Evolutionary conservation across 176 grass and related monocot genomes (phyloP), one percentile per base, ranked within the genome.

Genomic region (Triticum turgidum): DNA sequence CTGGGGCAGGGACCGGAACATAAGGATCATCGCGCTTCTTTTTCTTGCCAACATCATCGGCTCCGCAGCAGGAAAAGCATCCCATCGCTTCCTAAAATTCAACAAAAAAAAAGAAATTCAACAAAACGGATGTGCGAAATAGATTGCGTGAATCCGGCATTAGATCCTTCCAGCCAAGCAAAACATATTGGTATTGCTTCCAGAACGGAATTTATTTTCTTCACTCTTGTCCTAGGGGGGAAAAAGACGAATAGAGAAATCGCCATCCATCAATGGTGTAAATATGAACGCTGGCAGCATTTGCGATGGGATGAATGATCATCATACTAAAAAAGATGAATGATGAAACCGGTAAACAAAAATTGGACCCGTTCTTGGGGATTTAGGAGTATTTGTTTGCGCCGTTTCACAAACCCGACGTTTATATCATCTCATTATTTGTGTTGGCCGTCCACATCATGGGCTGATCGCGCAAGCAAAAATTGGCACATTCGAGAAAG

Each of bases 11-110:
- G 32, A 79, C 54, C 9, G 84, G 69, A 68, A 69, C 67, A 42
- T 81, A 85, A 73, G 77, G 30, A 35, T 85, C 89, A 13, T 91
- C 89, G 33, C 22, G 13, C 86, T 91, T 91, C 85, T 91, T 91
- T 77, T 72, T 88, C 37, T 30, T 85, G 86, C 82, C 81, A 69
- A 85, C 51, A 80, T 85, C 77, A 44, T 88, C 86, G 38, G 73
- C 85, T 14, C 77, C 45, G 64, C 76, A 91, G 77, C 82, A 91
- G 27, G 89, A 88, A 82, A 91, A 91, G 65, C 82, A 91, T 2
- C 82, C 89, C 89, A 91, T 91, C 30, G 38, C 12, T 56, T 51
- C 38, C 61, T 69, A 22, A 51, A 30, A 63, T 84, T 75, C 20
- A 66, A 79, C 4, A 35, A 20, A 44, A 18, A 73, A 47, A 64